Conservation (phyloP, 164 flowering plant genomes). For the Dillenia turbinata region DNA sequence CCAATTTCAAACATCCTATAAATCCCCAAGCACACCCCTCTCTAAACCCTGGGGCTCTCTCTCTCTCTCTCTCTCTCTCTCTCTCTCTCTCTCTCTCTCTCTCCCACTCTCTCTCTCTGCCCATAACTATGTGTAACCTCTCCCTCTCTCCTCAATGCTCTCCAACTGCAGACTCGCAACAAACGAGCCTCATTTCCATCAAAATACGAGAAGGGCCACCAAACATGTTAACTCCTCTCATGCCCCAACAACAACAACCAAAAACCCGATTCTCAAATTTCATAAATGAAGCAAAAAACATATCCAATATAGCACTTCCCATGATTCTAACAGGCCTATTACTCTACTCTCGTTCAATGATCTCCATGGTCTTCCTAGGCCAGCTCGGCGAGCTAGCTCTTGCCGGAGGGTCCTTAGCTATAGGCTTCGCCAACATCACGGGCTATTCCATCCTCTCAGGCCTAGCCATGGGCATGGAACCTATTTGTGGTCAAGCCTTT, state of each 20-base stretch:
- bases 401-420: conserved; percentile 71
- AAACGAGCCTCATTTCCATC: conserved; percentile 8
- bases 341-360: conserved; percentile 68
- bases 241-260: conserved; percentile 12
- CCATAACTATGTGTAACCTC: conserved; percentile 18
- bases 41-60: background rate
- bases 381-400: conserved; percentile 58
- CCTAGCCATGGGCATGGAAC: conserved; percentile 82
- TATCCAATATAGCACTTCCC: conserved; percentile 54
- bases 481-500: conserved; percentile 80
- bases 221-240: conserved; percentile 28
- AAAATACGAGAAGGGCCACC: conserved; percentile 4
- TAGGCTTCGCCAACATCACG: conserved; percentile 84
- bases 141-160: conserved; percentile 6
- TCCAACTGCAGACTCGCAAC: conserved; percentile 11
- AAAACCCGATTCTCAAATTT: conserved; percentile 31
- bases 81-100: background rate
- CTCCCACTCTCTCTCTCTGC: conserved; percentile 1
- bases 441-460: conserved; percentile 82
- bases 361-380: conserved; percentile 82
- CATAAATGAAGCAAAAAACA: conserved; percentile 37
- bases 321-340: conserved; percentile 63
- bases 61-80: conserved; percentile 11
- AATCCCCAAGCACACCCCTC: background rate
- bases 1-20: background rate